These are phyloP conservation scores for Pyrenophora tritici-repentis DNA, from an alignment of 2,329 filamentous ascomycete species.

Conservation along the genomic window DNA sequence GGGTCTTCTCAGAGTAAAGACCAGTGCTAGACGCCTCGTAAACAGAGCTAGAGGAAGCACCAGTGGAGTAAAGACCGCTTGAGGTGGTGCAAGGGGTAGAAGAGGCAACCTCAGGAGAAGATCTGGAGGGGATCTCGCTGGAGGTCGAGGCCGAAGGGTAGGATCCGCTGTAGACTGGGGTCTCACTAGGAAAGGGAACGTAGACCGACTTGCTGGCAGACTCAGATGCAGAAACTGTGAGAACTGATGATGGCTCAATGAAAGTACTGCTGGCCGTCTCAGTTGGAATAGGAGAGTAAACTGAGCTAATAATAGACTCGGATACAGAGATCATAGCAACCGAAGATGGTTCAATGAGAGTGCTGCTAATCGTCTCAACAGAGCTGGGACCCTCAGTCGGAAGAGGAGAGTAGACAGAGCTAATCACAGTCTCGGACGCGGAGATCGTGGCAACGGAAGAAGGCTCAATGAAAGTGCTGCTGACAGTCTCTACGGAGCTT, in stretches of 20 bases:
- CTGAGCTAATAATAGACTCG: conserved; percentile 4
- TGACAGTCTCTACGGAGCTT: not conserved
- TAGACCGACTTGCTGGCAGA: not conserved
- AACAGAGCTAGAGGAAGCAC: conserved; percentile 6
- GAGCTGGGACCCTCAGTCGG: not conserved
- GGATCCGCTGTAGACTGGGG: not conserved
- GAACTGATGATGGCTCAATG: conserved; percentile 10
- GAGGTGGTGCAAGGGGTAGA: conserved; percentile 24
- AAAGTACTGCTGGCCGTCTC: not conserved
- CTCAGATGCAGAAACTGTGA: not conserved
- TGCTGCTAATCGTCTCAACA: not conserved
- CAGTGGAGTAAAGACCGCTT: conserved; percentile 11
- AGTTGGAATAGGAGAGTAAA: not conserved
- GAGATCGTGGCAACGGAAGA: not conserved
- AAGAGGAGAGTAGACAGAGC: too few relatives aligned
- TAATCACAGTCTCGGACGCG: not conserved
- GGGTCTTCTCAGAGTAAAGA: conserved; percentile 12
- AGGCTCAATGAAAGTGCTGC: not conserved
- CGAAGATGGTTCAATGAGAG: conserved; percentile 3
- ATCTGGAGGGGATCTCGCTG: not conserved
- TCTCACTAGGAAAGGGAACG: not conserved
- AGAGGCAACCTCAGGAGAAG: conserved; percentile 14
- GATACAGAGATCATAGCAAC: conserved; percentile 1
- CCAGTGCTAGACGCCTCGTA: not conserved
- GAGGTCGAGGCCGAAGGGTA: not conserved